Evolutionary conservation across 768 basidiomycete genomes (phyloP), one percentile per base, ranked within the genome.

Genomic region (Hebeloma cylindrosporum): DNA sequence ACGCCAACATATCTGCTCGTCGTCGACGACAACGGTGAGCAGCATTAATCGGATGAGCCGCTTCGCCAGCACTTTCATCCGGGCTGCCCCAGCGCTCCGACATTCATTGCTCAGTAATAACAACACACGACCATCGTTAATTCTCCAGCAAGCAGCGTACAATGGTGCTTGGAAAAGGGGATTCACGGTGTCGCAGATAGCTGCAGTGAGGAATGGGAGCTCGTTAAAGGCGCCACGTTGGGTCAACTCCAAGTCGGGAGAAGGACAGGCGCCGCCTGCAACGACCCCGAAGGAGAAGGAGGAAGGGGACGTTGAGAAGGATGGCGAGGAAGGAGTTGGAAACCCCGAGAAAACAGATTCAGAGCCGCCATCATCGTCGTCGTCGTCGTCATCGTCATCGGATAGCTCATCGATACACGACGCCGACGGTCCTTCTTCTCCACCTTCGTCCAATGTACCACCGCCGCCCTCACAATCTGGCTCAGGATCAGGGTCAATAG

Each of bases 401-500:
- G 45, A 50, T 16, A 47, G 60, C n/a, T 49, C 63, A 10, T 39
- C 42, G 8, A 20, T 51, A 9, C 45, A 52, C 6, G 50, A 54
- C 7, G 40, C 37, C 21, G 40, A 52, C 34, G 14, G 51, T 1
- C 40, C 61, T 5, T 40, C 61, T 2, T 16, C 51, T 7, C 39
- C 60, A 3, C 44, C 58, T 21, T 50, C 61, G 5, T 46, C 59
- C 6, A 40, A 54, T 5, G 33, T 59, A 1, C 41, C 61, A 0
- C 45, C 60, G 13, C 61, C 59, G 17, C 60, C 62, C 7, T 73
- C 58, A 51, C 67, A 50, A 46, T 71, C 60, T 29, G 72, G 51
- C 53, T 75, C 58, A 51, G 67, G 49, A 46, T 71, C 60, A 30
- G 72, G 51, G 52, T 75, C 85, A 16, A 85, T 91, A 54, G 83